Percentiles rank a stretch among this genome's conserved stretches.
These are phyloP conservation scores for Sporothrix euskadiensis DNA, from an alignment of 2,329 filamentous ascomycete genomes.

Conservation along the genomic window DNA sequence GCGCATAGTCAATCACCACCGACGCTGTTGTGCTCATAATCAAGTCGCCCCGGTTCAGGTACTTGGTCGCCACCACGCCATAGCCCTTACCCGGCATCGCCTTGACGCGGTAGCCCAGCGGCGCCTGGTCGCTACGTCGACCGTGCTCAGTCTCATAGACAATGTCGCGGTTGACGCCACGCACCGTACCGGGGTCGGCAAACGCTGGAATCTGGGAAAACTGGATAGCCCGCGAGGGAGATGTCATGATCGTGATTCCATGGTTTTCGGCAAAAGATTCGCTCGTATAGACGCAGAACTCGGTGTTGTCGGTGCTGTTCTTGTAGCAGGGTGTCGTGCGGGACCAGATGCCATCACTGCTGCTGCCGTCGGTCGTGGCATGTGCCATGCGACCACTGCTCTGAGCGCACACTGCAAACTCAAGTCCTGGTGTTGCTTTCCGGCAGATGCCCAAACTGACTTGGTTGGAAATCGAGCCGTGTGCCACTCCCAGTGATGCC, in stretches of 20 bases:
- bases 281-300: conserved; percentile 43
- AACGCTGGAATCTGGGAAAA: conserved; percentile 39
- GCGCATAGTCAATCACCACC: conserved; percentile 44
- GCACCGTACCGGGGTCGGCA: conserved; percentile 33
- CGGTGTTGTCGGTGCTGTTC: conserved; percentile 29
- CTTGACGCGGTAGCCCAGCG: conserved; percentile 38
- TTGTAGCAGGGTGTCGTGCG: conserved; percentile 36
- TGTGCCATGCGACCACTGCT: conserved; percentile 7
- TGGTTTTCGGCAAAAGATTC: conserved; percentile 41
- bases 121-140: background rate
- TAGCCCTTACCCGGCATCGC: conserved; percentile 44
- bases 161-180: conserved; percentile 37
- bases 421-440: conserved; percentile 2
- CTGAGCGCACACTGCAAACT: conserved; percentile 22
- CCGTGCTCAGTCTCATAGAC: conserved; percentile 32
- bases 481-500: background rate
- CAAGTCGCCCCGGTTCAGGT: conserved; percentile 42
- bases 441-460: conserved; percentile 27
- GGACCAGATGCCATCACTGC: conserved; percentile 34
- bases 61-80: conserved; percentile 42
- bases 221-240: conserved; percentile 38
- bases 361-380: background rate
- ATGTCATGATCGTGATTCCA: conserved; percentile 45
- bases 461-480: conserved; percentile 26
- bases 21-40: conserved; percentile 45